Conservation (phyloP, 2,329 filamentous ascomycete genomes). For the Fusarium sp. region DNA sequence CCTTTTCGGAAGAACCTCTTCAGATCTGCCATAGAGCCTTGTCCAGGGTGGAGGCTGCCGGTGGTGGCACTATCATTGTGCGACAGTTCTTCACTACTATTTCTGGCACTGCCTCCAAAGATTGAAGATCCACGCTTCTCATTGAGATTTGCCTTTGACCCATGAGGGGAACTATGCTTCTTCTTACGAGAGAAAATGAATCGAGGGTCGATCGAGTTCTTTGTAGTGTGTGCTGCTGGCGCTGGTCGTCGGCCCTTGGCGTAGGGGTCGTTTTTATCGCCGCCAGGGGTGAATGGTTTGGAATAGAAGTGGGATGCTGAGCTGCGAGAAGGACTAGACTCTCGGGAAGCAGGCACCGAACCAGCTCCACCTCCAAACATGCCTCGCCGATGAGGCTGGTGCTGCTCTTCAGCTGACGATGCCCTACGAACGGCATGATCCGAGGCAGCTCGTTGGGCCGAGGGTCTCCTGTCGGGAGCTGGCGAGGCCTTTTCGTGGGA, state of each 20-base stretch:
- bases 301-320: conserved; percentile 73
- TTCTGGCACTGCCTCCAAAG: conserved; percentile 49
- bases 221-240: conserved; percentile 72
- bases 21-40: conserved; percentile 91
- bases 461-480: conserved; percentile 54
- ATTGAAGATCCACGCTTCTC: conserved; percentile 66
- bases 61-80: conserved; percentile 45
- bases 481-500: conserved; percentile 65
- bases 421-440: conserved; percentile 58
- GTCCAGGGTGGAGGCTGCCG: conserved; percentile 50
- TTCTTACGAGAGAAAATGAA: conserved; percentile 88
- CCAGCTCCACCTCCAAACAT: conserved; percentile 65
- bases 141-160: conserved; percentile 64
- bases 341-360: conserved; percentile 69
- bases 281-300: conserved; percentile 81
- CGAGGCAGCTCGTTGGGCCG: conserved; percentile 58
- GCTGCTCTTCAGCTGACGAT: conserved; percentile 55
- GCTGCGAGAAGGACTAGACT: conserved; percentile 73
- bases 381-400: conserved; percentile 62
- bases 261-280: conserved; percentile 87
- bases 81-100: conserved; percentile 53
- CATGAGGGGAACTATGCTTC: conserved; percentile 68
- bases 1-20: conserved; percentile 96
- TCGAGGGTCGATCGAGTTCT: conserved; percentile 76
- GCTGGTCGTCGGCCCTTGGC: conserved; percentile 82